A percentile compares a stretch with the other conserved stretches of the same genome.
Conservation (phyloP, 2,329 filamentous ascomycete species). For the Monilinia aucupariae region DNA sequence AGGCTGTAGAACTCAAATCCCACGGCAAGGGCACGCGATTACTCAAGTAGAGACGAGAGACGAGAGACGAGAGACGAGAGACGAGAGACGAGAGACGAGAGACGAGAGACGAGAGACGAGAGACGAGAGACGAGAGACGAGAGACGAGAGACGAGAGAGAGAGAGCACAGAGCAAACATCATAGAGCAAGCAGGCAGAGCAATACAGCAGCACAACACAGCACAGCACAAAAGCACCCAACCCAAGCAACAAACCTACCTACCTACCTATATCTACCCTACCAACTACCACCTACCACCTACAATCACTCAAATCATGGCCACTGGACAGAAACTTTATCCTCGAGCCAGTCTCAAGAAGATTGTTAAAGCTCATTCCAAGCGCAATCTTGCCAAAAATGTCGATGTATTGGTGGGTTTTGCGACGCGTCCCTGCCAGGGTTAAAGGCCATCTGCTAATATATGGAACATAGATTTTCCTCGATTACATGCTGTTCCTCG, state of each 20-base stretch:
- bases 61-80: too few species aligned
- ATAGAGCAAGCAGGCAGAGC: too few species aligned
- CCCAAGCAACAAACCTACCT: too few species aligned
- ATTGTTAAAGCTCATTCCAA: constrained; percentile 86
- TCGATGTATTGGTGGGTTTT: constrained; percentile 67
- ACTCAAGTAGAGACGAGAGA: too few species aligned
- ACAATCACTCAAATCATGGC: constrained; percentile 27
- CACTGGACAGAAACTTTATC: constrained; percentile 67
- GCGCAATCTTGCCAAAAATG: constrained; percentile 74
- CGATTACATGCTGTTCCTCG: constrained; percentile 77
- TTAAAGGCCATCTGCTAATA: constrained; percentile 15
- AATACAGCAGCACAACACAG: not conserved
- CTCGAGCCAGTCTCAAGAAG: constrained; percentile 77
- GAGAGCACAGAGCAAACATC: too few species aligned
- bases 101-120: too few species aligned
- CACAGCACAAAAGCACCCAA: not conserved
- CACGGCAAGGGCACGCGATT: too few species aligned
- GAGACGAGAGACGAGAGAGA: too few species aligned
- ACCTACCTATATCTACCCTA: too few species aligned
- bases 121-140: too few species aligned
- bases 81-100: too few species aligned
- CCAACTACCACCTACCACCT: not conserved
- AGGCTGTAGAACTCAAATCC: not conserved
- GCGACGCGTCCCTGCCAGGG: constrained; percentile 23
- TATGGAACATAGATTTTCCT: constrained; percentile 65